Evolutionary conservation across 192 early-diverging fungal genomes (phyloP).

Genomic region (Coemansia sp.): DNA sequence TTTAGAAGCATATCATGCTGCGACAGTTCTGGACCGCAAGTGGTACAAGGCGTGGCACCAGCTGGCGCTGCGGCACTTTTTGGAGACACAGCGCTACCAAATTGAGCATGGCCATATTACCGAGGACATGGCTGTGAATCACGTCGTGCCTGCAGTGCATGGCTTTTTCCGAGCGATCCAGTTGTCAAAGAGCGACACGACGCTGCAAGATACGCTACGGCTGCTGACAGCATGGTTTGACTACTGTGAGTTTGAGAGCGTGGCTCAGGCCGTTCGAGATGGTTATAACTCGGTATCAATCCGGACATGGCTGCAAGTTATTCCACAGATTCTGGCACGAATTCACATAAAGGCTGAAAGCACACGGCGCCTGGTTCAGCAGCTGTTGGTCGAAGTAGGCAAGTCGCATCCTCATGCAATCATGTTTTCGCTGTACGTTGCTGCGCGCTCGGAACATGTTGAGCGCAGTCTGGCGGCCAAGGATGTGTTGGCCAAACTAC

Average conservation of each 20-base stretch:
- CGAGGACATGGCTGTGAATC: slow-evolving; percentile 62
- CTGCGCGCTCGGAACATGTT: slow-evolving; percentile 84
- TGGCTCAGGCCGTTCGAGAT: slow-evolving; percentile 82
- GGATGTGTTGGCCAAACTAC: slow-evolving; percentile 91
- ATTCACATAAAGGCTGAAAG: slow-evolving; percentile 82
- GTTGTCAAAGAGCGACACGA: slow-evolving; percentile 78
- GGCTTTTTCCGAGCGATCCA: slow-evolving; percentile 95
- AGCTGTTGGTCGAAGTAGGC: slow-evolving; percentile 89
- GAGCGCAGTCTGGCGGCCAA: slow-evolving; percentile 69
- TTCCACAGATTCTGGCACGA: slow-evolving; percentile 96
- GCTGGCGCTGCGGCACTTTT: slow-evolving; percentile 87
- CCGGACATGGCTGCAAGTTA: slow-evolving; percentile 97
- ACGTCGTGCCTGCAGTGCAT: slow-evolving; percentile 81
- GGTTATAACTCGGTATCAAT: slow-evolving; percentile 85
- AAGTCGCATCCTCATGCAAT: slow-evolving; percentile 95
- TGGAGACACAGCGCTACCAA: slow-evolving; percentile 81
- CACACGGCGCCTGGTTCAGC: slow-evolving; percentile 84
- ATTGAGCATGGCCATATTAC: slow-evolving; percentile 63
- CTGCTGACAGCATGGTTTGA: slow-evolving; percentile 96
- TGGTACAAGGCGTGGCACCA: slow-evolving; percentile 99
- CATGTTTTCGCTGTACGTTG: slow-evolving; percentile 95
- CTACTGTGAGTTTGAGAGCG: slow-evolving; percentile 86
- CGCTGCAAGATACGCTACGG: slow-evolving; percentile 94
- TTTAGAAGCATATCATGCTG: slow-evolving; percentile 78
- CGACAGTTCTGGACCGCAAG: slow-evolving; percentile 85